A percentile compares a stretch with the other conserved stretches of the same genome.
Evolutionary conservation across 1,284 basidiomycete genomes (phyloP).

Genomic region (Marasmius fiardii): DNA sequence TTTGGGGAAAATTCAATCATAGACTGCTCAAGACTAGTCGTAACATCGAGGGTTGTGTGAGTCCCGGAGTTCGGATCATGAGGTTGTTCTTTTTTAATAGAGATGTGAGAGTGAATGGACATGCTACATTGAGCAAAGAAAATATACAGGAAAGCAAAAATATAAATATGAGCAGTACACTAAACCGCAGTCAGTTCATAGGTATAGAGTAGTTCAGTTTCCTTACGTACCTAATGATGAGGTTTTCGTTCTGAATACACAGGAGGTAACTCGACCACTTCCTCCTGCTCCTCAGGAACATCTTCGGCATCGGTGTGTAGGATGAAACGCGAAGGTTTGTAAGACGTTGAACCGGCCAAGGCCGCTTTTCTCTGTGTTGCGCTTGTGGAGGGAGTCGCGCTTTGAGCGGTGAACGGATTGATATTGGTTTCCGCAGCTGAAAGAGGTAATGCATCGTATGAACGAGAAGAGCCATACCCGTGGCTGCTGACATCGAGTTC

Average conservation of each 20-base stretch:
- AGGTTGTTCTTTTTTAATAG: too few species aligned
- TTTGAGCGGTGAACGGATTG: not conserved
- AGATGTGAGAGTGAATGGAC: too few species aligned
- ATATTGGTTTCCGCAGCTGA: not conserved
- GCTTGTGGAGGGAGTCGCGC: conserved; percentile 19
- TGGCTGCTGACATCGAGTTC: not conserved
- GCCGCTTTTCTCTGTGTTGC: conserved; percentile 47
- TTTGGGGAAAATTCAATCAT: too few species aligned
- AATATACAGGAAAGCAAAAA: too few species aligned
- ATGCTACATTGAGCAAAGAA: too few species aligned
- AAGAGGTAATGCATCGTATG: not conserved
- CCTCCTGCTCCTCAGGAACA: conserved; percentile 42
- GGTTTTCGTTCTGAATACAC: conserved; percentile 58
- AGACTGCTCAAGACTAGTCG: too few species aligned
- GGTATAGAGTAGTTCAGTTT: not conserved
- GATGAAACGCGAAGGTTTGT: conserved; percentile 55
- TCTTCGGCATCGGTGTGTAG: conserved; percentile 72
- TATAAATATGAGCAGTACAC: not conserved
- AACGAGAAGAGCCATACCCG: not conserved
- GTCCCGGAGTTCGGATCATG: too few species aligned
- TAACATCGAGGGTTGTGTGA: too few species aligned
- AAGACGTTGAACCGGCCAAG: conserved; percentile 39
- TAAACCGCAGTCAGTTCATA: not conserved
- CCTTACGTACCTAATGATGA: conserved; percentile 13
- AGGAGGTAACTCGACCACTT: conserved; percentile 71